Base-by-base conservation (phyloP, 495 filamentous ascomycete species). In the Aspergillus sclerotioniger region DNA sequence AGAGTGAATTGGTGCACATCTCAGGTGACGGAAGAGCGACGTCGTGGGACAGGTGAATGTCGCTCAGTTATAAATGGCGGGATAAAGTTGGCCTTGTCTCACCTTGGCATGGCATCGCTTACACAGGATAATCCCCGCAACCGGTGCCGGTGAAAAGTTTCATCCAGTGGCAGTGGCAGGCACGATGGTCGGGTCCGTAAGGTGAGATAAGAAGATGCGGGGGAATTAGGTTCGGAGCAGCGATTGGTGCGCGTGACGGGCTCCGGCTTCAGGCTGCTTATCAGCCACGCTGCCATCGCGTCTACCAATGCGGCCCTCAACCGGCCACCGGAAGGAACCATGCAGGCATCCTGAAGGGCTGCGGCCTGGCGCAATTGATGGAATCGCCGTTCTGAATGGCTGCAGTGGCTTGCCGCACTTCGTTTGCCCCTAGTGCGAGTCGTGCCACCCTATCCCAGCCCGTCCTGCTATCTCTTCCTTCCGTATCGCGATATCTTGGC, bases 171-270 rank as follows among this genome's bases (percentile, higher is more conserved):
- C 51, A 44, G 45, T 12, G 50, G 29, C 7, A 20, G 29, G 44
- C 29, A 19, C 31, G 13, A 6, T 19, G 29, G 41, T 16, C 7
- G 7, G 15, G 16, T 8, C 44, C 25, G 25, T 5, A 25, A 25
- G 25, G 25, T 25, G 25, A 25, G 47, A 50, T 50, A 54, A 54
- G 52, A 54, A 31, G 41, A 54, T 41, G 52, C 52, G 52, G 52
- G 28, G 33, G 31, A 28, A 25, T 45, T 8, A 45, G 41, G 15
- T 8, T 16, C 44, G 16, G 16, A 8, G 20, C 16, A 19, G 17
- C 20, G 17, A 46, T 46, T 25, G 25, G 25, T 5, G 25, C 25
- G 25, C 25, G 25, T 25, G 25, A 25, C 5, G 25, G 2, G 25
- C 25, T 3, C 25, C 25, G 25, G 25, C 25, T 25, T 5, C 2